phyloP scores from a whole-genome alignment of 179 eudicot species.

The Beta macrorhiza region DNA sequence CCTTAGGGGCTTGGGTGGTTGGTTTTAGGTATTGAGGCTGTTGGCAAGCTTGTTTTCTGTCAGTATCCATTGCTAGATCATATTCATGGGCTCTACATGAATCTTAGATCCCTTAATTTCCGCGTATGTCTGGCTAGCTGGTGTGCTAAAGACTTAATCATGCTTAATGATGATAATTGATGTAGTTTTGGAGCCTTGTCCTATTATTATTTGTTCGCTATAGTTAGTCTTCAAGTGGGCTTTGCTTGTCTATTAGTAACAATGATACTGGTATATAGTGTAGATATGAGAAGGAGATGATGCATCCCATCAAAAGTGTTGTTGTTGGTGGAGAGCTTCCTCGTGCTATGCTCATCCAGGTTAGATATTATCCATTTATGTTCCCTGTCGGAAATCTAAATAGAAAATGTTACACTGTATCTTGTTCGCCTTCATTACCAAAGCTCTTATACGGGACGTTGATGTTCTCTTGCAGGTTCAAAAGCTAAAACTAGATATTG shows the following conservation, averaged over 20 bases:
- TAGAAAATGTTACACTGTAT: neutral
- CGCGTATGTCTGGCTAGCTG: neutral
- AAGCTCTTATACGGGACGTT: constrained; percentile 5
- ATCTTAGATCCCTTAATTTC: neutral
- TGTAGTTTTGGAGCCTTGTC: neutral
- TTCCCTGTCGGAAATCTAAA: neutral
- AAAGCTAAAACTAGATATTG: constrained; percentile 86
- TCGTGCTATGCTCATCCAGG: constrained; percentile 95
- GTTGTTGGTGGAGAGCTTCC: constrained; percentile 86
- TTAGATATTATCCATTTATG: constrained; percentile 10
- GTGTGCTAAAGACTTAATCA: no score
- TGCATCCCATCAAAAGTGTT: constrained; percentile 78
- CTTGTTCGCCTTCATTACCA: neutral
- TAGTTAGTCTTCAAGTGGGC: neutral
- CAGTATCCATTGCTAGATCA: neutral
- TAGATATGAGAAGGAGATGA: constrained; percentile 93
- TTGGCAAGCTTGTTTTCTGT: neutral
- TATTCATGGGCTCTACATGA: neutral
- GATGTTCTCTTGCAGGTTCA: constrained; percentile 56
- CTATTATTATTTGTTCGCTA: neutral
- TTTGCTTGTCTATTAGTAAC: neutral
- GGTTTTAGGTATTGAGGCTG: neutral
- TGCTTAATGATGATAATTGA: neutral
- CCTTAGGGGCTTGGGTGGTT: neutral
- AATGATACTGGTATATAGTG: constrained; percentile 11